Conservation (phyloP, 257 asterid species). For the Eucommia ulmoides region DNA sequence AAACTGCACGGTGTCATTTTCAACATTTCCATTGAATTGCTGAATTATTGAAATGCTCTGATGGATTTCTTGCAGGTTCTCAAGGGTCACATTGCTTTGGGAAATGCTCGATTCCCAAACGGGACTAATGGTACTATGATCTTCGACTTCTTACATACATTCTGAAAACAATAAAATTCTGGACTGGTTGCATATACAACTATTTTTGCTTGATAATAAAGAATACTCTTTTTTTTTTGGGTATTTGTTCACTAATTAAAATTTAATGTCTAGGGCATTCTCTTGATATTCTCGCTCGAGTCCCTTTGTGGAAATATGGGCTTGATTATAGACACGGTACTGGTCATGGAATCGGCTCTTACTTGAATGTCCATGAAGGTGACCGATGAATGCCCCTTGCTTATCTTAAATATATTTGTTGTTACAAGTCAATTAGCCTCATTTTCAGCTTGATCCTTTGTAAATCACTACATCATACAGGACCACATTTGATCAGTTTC, state of each 20-base stretch:
- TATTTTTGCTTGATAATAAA: no score
- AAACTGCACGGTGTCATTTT: no score
- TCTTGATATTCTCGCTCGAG: constrained; percentile 80
- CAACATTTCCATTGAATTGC: no score
- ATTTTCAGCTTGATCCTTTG: neutral
- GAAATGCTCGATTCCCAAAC: constrained; percentile 86
- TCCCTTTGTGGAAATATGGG: constrained; percentile 88
- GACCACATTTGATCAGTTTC: constrained; percentile 90
- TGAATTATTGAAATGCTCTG: no score
- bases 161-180: no score
- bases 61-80: constrained; percentile 57
- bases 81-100: constrained; percentile 88
- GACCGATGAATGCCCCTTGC: constrained; percentile 2
- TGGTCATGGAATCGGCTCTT: constrained; percentile 95
- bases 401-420: neutral
- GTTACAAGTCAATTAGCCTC: neutral
- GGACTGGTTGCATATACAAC: no score
- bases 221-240: no score
- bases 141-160: constrained; percentile 11
- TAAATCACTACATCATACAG: constrained; percentile 26
- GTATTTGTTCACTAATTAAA: no score
- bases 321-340: constrained; percentile 98
- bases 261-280: constrained; percentile 54
- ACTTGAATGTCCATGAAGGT: constrained; percentile 97
- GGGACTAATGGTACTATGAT: constrained; percentile 70